Evolutionary conservation across 148 eudicot species (phyloP), one percentile per base, ranked within the genome.

Genomic region (Rhododendron molle): DNA sequence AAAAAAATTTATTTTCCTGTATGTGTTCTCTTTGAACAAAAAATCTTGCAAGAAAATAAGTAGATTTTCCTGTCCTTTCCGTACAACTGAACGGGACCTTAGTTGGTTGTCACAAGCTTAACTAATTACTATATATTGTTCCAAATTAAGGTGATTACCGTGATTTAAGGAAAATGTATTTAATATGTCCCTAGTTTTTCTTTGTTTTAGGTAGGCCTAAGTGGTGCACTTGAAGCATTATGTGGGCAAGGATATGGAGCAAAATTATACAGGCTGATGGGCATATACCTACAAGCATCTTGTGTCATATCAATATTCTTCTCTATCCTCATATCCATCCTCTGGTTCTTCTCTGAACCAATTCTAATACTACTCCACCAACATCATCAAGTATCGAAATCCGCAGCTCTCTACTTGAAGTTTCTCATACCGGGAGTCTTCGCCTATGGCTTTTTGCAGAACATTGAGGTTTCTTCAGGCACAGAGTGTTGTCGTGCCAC

Each of bases 241-340:
- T 96, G 99, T 67, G 99, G 98, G 72, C 99, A 97, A 92, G 96
- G 93, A 74, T 97, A 81, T 84, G 99, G 99, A 0, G 99, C 99
- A 32, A 85, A 91, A 84, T 13, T 88, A 21, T 94, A 93, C 85
- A 72, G 87, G 18, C 87, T 89, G 91, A 16, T 97, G 80, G 99
- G 99, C 1, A 82, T 95, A 49, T 92, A 97, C 85, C 92, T 97
- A 3, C 99, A 97, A 84, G 90, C 98, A 28, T 93, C 98, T 7
- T 94, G 96, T 87, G 90, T 91, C 12, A 91, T 93, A 40, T 91
- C 98, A 0, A 14, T 92, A 32, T 6, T 93, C 21, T 92, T 94
- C 90, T 89, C 93, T 15, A 56, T 91, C 49, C 4, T 91, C 18
- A 67, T 97, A 85, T 91, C 99, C 2, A 36, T 95, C n/a, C 0